A percentile compares a stretch with the other conserved stretches of the same genome.
Conservation (phyloP, 1,284 basidiomycete genomes). For the Amylostereum areolatum region DNA sequence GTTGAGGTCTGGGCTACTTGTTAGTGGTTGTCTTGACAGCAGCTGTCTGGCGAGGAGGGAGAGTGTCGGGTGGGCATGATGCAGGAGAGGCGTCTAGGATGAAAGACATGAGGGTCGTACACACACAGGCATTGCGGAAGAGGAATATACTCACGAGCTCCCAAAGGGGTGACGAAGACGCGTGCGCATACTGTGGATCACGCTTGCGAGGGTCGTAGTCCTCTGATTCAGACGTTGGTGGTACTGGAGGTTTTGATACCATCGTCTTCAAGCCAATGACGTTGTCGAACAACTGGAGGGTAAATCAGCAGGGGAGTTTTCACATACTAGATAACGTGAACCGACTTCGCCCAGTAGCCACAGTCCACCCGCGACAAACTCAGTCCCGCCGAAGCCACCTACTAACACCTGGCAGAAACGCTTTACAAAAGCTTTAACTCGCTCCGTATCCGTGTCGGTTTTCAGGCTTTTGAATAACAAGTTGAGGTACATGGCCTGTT, state of each 20-base stretch:
- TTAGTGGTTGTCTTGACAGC: slow-evolving; percentile 63
- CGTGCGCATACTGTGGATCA: slow-evolving; percentile 86
- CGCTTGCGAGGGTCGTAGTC: slow-evolving; percentile 85
- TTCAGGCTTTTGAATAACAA: slow-evolving; percentile 92
- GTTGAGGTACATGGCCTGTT: slow-evolving; percentile 98
- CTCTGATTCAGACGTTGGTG: slow-evolving; percentile 32
- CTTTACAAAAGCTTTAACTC: slow-evolving; percentile 82
- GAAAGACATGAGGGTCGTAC: neutral
- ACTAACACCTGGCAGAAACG: slow-evolving; percentile 84
- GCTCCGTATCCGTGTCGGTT: slow-evolving; percentile 58
- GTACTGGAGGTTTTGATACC: slow-evolving; percentile 40
- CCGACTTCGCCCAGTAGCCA: slow-evolving; percentile 69
- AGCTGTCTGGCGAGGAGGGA: slow-evolving; percentile 78
- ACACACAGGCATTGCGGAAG: no score
- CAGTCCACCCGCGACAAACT: slow-evolving; percentile 89
- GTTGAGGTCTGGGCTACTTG: slow-evolving; percentile 83
- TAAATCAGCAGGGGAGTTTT: neutral
- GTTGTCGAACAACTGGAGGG: slow-evolving; percentile 67
- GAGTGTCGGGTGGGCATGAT: slow-evolving; percentile 91
- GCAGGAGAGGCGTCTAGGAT: slow-evolving; percentile 65
- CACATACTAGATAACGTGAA: slow-evolving; percentile 3
- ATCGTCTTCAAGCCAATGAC: slow-evolving; percentile 68
- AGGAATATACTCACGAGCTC: slow-evolving; percentile 64
- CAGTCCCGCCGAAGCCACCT: slow-evolving; percentile 68
- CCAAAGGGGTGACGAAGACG: slow-evolving; percentile 81